phyloP scores from a whole-genome alignment of 345 rosid genomes.

The Citrus mangshanensis region DNA sequence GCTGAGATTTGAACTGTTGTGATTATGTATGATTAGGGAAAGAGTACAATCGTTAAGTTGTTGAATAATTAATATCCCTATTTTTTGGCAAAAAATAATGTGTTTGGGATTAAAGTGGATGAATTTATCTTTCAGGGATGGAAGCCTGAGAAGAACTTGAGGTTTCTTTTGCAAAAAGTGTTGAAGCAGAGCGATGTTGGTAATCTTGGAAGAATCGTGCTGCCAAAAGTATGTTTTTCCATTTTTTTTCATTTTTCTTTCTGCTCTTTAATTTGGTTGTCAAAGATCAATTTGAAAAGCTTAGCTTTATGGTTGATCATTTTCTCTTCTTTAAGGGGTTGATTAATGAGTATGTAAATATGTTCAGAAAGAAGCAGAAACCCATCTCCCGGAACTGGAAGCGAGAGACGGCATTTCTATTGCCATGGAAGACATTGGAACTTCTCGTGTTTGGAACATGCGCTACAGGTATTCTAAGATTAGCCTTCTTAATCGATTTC shows the following conservation, averaged over 20 bases:
- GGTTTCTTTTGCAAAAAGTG: slow-evolving; percentile 93
- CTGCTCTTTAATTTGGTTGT: background rate
- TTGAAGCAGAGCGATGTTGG: slow-evolving; percentile 99
- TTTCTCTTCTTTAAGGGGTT: background rate
- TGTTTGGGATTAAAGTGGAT: background rate
- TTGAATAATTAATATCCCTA: background rate
- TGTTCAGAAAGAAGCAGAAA: slow-evolving; percentile 90
- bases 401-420: slow-evolving; percentile 95
- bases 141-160: slow-evolving; percentile 90
- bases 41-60: background rate
- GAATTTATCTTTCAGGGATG: slow-evolving; percentile 49
- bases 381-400: slow-evolving; percentile 92
- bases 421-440: slow-evolving; percentile 98
- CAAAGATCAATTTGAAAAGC: background rate
- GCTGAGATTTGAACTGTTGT: background rate
- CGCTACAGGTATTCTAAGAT: slow-evolving; percentile 65
- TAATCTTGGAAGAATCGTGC: slow-evolving; percentile 89
- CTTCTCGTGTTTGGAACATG: slow-evolving; percentile 98
- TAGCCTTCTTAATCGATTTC: background rate
- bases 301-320: background rate
- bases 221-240: slow-evolving; percentile 59
- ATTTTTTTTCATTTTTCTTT: background rate
- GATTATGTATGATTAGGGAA: background rate
- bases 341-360: background rate
- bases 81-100: background rate